phyloP scores from a whole-genome alignment of 2,329 filamentous ascomycete species.

The Trichoderma guizhouense region DNA sequence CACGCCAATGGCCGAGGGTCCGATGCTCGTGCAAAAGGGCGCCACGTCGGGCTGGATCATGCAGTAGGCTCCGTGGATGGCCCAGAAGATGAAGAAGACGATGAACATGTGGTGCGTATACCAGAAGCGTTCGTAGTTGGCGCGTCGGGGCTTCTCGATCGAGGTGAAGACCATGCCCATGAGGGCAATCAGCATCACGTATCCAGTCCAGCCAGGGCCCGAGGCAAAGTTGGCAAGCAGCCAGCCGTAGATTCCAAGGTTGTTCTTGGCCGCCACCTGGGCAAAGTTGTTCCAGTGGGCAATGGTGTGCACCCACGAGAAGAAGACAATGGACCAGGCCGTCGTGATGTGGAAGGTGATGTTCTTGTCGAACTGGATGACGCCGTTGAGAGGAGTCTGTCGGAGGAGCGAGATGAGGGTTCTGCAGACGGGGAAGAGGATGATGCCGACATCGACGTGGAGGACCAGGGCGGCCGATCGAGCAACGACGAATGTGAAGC shows the following conservation, averaged over 20 bases:
- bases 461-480: constrained; percentile 72
- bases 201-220: constrained; percentile 81
- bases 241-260: constrained; percentile 74
- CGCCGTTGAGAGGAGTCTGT: constrained; percentile 78
- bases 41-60: constrained; percentile 85
- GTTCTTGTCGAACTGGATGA: constrained; percentile 87
- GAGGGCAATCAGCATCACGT: constrained; percentile 75
- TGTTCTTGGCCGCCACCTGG: constrained; percentile 69
- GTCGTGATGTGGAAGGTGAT: constrained; percentile 84
- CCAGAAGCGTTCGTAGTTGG: constrained; percentile 88
- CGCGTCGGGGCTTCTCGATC: constrained; percentile 71
- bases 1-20: constrained; percentile 64
- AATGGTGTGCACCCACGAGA: constrained; percentile 81
- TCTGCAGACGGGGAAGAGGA: constrained; percentile 78
- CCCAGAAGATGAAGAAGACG: constrained; percentile 87
- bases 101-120: constrained; percentile 87
- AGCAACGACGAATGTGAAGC: constrained; percentile 73
- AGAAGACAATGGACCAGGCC: constrained; percentile 86
- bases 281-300: constrained; percentile 87
- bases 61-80: constrained; percentile 84
- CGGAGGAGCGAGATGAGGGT: constrained; percentile 78
- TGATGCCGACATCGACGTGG: constrained; percentile 76
- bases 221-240: constrained; percentile 73
- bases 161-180: constrained; percentile 78
- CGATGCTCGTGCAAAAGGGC: constrained; percentile 70